Evolutionary conservation across 2,329 filamentous ascomycete species (phyloP), one percentile per base, ranked within the genome.

Genomic region (Pyricularia grisea): DNA sequence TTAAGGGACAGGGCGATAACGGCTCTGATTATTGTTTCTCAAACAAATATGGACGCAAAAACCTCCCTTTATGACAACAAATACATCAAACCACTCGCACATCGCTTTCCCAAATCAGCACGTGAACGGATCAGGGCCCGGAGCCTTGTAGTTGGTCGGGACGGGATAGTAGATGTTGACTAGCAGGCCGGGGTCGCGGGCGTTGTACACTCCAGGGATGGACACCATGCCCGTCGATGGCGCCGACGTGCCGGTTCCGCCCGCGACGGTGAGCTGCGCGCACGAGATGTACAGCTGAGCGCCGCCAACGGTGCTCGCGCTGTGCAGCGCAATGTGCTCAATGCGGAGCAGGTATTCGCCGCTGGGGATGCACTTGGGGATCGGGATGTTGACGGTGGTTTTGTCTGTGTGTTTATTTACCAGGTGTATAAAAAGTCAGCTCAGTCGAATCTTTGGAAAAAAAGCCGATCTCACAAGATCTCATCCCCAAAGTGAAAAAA

Each of bases 141-240:
- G 73, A 14, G 70, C 70, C 31, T 73, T 77, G 71, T 81, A 80
- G 58, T 76, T 76, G 0, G 76, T 78, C 0, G 79, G 79, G 5
- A 80, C 71, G 0, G 78, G 79, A 68, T 77, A 81, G 73, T 81
- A 82, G 67, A 82, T 81, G 72, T 81, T 80, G 64, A 82, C 69
- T 1, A 73, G 67, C 17, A 74, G 69, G 5, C 76, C 75, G 1
- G 75, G 75, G 67, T 77, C 76, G 2, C 70, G 74, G 0, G 74
- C 70, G 67, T 71, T 74, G 72, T 77, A 77, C 4, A 73, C 75
- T 27, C 75, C 75, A 1, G 76, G 76, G 71, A 77, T 75, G 20
- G 74, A 73, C 25, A 75, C 73, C 14, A 76, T 71, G 10, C 23
- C 5, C 12, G 20, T n/a, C 11, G 63, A 27, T 28, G 73, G 70